phyloP scores from a whole-genome alignment of 2,329 filamentous ascomycete species.

The Alternaria brassicae region DNA sequence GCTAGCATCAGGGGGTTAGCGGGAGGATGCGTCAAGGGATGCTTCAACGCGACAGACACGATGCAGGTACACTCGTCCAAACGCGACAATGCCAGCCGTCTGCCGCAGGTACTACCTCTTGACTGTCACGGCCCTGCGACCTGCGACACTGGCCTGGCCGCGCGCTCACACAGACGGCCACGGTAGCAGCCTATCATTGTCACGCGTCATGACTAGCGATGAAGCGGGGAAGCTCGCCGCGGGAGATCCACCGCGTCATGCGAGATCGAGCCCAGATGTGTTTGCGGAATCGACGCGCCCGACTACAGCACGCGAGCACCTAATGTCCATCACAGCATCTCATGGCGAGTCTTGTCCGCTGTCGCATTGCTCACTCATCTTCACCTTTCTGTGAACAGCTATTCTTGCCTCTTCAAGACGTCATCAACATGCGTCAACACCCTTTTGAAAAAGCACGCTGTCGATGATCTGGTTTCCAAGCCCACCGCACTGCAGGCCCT shows the following conservation, averaged over 20 bases:
- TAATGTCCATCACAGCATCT: background rate
- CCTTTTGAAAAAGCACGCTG: background rate
- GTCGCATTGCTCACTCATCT: background rate
- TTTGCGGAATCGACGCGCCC: background rate
- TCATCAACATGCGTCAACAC: background rate
- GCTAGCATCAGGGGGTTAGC: conserved; percentile 29
- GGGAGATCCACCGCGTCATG: conserved; percentile 13
- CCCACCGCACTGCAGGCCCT: background rate
- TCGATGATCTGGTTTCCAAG: background rate
- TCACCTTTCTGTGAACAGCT: background rate
- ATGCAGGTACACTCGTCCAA: conserved; percentile 22
- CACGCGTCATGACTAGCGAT: conserved; percentile 12
- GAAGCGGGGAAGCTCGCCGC: conserved; percentile 12
- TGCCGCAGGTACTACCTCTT: conserved; percentile 5
- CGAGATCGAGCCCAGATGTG: conserved; percentile 7
- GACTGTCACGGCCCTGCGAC: conserved; percentile 16
- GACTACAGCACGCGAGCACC: conserved; percentile 13
- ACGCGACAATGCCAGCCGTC: background rate
- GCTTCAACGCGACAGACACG: conserved; percentile 18
- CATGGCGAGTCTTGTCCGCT: background rate
- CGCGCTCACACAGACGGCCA: conserved; percentile 6
- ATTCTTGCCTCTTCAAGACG: background rate
- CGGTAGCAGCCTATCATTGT: conserved; percentile 17
- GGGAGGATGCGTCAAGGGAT: conserved; percentile 23
- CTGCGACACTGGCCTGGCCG: conserved; percentile 16